A percentile compares a stretch with the other conserved stretches of the same genome.
Evolutionary conservation across 1,139 yeast species (phyloP).

Genomic region (Debaryomyces udenii): DNA sequence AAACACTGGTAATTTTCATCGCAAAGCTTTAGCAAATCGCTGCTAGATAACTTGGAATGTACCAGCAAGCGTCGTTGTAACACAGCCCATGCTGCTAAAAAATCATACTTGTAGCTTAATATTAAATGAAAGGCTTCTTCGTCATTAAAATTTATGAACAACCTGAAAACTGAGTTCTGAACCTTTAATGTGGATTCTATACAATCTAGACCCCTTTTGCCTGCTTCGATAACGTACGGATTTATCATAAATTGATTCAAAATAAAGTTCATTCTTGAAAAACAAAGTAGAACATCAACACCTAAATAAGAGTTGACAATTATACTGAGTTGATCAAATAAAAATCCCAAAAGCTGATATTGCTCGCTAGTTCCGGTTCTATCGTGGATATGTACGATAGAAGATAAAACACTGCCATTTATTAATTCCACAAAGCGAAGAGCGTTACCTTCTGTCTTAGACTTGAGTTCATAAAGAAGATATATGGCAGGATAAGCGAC

Average conservation of each 20-base stretch:
- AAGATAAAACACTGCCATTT: conserved; percentile 24
- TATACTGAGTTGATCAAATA: conserved; percentile 19
- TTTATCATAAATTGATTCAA: conserved; percentile 35
- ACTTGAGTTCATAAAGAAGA: conserved; percentile 16
- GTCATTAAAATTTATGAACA: conserved; percentile 17
- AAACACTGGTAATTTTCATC: conserved; percentile 7
- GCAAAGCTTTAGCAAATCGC: conserved; percentile 1
- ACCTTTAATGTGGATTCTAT: conserved; percentile 20
- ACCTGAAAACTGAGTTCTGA: conserved; percentile 21
- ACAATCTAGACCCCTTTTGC: conserved; percentile 16
- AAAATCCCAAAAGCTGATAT: conserved; percentile 14
- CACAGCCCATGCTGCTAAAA: conserved; percentile 35
- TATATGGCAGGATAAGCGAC: conserved; percentile 28
- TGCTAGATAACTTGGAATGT: not conserved
- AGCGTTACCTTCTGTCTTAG: conserved; percentile 2
- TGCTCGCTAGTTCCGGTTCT: conserved; percentile 10
- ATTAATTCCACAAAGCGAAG: conserved; percentile 22
- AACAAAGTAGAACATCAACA: conserved; percentile 26
- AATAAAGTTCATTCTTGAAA: conserved; percentile 32
- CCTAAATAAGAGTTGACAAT: conserved; percentile 18
- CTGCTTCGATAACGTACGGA: conserved; percentile 25
- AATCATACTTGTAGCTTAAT: conserved; percentile 36
- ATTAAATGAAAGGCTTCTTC: conserved; percentile 23
- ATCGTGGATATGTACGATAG: conserved; percentile 24
- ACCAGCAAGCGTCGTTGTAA: conserved; percentile 11